Percentiles rank a stretch among this genome's conserved stretches.
phyloP scores from a whole-genome alignment of 371 early-diverging fungal genomes.

The Rhizomucor pusillus region DNA sequence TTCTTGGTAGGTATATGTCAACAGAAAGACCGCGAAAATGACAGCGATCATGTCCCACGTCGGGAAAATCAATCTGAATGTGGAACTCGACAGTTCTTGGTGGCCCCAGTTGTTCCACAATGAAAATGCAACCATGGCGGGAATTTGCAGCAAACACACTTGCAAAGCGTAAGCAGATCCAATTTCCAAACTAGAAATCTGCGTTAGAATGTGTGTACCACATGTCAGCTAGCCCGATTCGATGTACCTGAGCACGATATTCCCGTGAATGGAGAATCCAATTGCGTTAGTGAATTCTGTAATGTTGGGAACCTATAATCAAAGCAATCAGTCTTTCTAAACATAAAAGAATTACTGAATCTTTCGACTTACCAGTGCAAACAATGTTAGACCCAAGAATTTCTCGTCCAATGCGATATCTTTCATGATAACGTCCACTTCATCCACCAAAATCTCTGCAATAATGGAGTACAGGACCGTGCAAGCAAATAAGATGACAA shows the following conservation, averaged over 20 bases:
- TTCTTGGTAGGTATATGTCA: conserved; percentile 89
- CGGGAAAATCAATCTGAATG: conserved; percentile 83
- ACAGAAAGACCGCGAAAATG: conserved; percentile 84
- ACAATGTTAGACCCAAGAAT: conserved; percentile 88
- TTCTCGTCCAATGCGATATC: conserved; percentile 76
- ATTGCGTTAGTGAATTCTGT: conserved; percentile 97
- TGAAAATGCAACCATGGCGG: conserved; percentile 87
- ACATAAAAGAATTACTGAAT: too few relatives aligned
- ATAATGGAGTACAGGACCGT: conserved; percentile 87
- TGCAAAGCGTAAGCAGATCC: conserved; percentile 95
- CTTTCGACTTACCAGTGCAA: conserved; percentile 83
- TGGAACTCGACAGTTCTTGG: conserved; percentile 29
- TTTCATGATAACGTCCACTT: conserved; percentile 71
- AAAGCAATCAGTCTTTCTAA: too few relatives aligned
- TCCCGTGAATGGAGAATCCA: conserved; percentile 89
- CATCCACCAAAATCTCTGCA: conserved; percentile 81
- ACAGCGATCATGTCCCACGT: conserved; percentile 87
- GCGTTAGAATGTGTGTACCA: background rate
- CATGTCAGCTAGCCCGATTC: background rate
- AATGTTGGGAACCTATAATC: conserved; percentile 70
- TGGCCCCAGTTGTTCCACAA: conserved; percentile 62
- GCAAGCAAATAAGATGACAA: conserved; percentile 76
- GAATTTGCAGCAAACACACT: conserved; percentile 92
- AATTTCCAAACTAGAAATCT: conserved; percentile 73
- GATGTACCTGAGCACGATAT: conserved; percentile 77